Conservation (phyloP, 495 filamentous ascomycete species). For the Pseudomonodictys pantanalensis region DNA sequence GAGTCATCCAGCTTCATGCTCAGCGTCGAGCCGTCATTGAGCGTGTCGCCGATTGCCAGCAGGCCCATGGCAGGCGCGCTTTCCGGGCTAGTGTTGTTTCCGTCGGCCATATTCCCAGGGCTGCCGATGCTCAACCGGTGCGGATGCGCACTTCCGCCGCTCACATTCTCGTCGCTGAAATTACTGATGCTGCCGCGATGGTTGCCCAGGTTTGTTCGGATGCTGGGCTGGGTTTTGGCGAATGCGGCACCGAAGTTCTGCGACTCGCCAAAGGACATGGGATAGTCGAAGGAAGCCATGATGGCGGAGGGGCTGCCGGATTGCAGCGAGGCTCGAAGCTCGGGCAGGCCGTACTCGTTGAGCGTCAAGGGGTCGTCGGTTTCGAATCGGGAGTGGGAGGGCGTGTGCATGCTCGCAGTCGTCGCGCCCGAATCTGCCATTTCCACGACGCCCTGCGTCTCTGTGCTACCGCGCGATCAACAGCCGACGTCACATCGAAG, state of each 20-base stretch:
- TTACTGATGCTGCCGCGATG: constrained; percentile 26
- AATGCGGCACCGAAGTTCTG: constrained; percentile 11
- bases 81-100: constrained; percentile 28
- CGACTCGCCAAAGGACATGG: constrained; percentile 6
- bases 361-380: constrained; percentile 23
- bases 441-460: constrained; percentile 26
- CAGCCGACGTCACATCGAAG: constrained; percentile 16
- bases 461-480: constrained; percentile 14
- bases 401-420: constrained; percentile 21
- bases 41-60: constrained; percentile 16
- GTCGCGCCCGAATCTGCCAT: constrained; percentile 21
- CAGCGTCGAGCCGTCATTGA: constrained; percentile 23
- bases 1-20: constrained; percentile 25
- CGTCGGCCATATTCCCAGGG: constrained; percentile 19
- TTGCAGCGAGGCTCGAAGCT: constrained; percentile 18
- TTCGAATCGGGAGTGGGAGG: constrained; percentile 8
- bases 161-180: constrained; percentile 26
- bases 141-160: constrained; percentile 14
- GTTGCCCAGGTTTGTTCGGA: constrained; percentile 18
- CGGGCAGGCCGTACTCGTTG: constrained; percentile 28
- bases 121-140: constrained; percentile 33
- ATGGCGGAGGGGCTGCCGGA: constrained; percentile 18
- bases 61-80: constrained; percentile 20
- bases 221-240: constrained; percentile 17
- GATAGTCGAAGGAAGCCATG: constrained; percentile 29